Evolutionary conservation across 495 filamentous ascomycete genomes (phyloP).

Genomic region (Annulohypoxylon moriforme): DNA sequence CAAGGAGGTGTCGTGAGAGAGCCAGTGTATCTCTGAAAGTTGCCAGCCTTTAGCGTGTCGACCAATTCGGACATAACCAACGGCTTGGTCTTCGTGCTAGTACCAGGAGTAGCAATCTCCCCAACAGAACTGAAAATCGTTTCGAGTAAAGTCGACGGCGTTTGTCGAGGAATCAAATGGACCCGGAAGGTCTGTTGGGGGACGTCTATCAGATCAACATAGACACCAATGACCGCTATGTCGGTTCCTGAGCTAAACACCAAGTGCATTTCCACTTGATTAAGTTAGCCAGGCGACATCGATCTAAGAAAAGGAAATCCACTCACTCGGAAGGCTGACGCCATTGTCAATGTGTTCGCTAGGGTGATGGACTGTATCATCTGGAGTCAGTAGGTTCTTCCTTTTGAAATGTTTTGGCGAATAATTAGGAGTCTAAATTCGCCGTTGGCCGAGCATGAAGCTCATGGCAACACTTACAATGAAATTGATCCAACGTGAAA

Average conservation of each 20-base stretch:
- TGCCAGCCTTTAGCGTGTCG: conserved; percentile 58
- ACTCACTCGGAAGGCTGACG: conserved; percentile 56
- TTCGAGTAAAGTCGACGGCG: conserved; percentile 63
- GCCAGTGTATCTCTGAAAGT: conserved; percentile 67
- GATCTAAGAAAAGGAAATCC: background rate
- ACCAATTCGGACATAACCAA: conserved; percentile 68
- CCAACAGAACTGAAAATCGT: conserved; percentile 63
- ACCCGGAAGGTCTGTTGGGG: conserved; percentile 15
- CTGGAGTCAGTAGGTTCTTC: background rate
- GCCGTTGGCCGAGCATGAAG: too few relatives aligned
- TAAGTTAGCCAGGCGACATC: conserved; percentile 32
- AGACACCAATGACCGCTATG: conserved; percentile 69
- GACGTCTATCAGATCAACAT: conserved; percentile 66
- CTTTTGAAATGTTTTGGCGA: background rate
- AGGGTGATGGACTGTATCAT: conserved; percentile 66
- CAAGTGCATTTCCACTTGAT: conserved; percentile 74
- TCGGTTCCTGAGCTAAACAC: conserved; percentile 63
- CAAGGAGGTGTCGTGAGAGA: conserved; percentile 78
- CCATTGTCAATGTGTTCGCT: conserved; percentile 70
- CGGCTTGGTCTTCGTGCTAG: conserved; percentile 62
- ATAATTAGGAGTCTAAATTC: too few relatives aligned
- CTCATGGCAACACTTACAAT: conserved; percentile 49
- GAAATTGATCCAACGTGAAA: conserved; percentile 71
- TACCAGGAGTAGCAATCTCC: conserved; percentile 66
- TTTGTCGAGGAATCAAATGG: conserved; percentile 24